Percentiles rank a stretch among this genome's conserved stretches.
phyloP scores from a whole-genome alignment of 2,329 filamentous ascomycete genomes.

The Colletotrichum musae region DNA sequence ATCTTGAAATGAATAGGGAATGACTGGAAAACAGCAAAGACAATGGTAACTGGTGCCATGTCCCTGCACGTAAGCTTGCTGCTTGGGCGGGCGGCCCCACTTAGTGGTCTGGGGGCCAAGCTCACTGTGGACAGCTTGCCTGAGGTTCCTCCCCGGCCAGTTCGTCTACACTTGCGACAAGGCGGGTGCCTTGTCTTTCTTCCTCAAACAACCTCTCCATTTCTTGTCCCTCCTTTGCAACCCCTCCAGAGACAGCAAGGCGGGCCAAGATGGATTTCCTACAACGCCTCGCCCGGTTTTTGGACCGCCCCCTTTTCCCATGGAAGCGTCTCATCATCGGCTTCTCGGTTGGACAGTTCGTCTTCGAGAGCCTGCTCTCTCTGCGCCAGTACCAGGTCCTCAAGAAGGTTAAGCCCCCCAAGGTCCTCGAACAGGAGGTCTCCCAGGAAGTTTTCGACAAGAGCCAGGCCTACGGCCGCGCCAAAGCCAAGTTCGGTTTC shows the following conservation, averaged over 20 bases:
- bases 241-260: constrained; percentile 14
- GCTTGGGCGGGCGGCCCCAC: constrained; percentile 19
- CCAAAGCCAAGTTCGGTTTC: constrained; percentile 93
- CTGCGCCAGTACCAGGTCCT: constrained; percentile 92
- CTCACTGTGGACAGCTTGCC: constrained; percentile 40
- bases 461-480: constrained; percentile 94
- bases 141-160: constrained; percentile 14
- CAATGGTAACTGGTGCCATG: background rate
- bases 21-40: no score
- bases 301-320: constrained; percentile 93
- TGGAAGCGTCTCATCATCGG: constrained; percentile 98
- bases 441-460: constrained; percentile 94
- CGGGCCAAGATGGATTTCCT: constrained; percentile 36
- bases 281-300: constrained; percentile 83
- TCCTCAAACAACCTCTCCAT: constrained; percentile 29
- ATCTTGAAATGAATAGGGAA: no score
- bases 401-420: constrained; percentile 83
- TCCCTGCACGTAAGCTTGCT: constrained; percentile 8
- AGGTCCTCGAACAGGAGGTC: constrained; percentile 90
- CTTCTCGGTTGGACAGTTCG: constrained; percentile 92
- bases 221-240: constrained; percentile 38
- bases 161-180: constrained; percentile 8
- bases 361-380: constrained; percentile 91
- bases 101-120: constrained; percentile 19
- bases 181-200: constrained; percentile 10